These are phyloP conservation scores for Thermoascus crustaceus DNA, from an alignment of 2,329 filamentous ascomycete species.

Conservation along the genomic window DNA sequence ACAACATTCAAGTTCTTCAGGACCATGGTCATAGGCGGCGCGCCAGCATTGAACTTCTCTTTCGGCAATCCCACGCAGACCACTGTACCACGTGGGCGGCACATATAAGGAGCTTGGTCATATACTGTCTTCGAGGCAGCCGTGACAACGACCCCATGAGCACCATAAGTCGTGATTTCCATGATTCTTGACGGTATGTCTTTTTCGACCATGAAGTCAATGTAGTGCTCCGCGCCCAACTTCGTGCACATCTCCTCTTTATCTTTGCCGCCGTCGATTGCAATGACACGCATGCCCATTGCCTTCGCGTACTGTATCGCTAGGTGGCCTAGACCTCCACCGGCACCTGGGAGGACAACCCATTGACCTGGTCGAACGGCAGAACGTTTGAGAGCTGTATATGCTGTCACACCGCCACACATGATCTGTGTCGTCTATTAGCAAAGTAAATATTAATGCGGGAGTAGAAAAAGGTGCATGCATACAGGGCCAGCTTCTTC, in stretches of 20 bases:
- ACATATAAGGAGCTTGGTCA: slow-evolving; percentile 21
- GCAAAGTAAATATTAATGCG: slow-evolving; percentile 8
- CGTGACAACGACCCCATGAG: slow-evolving; percentile 30
- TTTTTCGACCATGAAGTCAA: slow-evolving; percentile 25
- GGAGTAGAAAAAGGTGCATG: neutral
- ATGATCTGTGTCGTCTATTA: slow-evolving; percentile 33
- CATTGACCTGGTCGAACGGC: slow-evolving; percentile 19
- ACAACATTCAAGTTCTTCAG: slow-evolving; percentile 37
- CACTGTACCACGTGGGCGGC: slow-evolving; percentile 28
- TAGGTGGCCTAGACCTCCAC: slow-evolving; percentile 23
- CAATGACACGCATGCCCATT: slow-evolving; percentile 13
- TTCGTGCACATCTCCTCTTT: slow-evolving; percentile 28
- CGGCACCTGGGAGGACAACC: slow-evolving; percentile 18
- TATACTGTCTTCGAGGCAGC: slow-evolving; percentile 29
- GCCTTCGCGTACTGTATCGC: slow-evolving; percentile 26
- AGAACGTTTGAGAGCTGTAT: slow-evolving; percentile 6
- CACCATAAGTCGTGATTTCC: slow-evolving; percentile 27
- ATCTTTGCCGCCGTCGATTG: slow-evolving; percentile 8
- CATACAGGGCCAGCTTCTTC: neutral
- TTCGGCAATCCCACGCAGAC: slow-evolving; percentile 30
- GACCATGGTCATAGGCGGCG: slow-evolving; percentile 31
- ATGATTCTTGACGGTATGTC: slow-evolving; percentile 26
- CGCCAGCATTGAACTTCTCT: slow-evolving; percentile 28
- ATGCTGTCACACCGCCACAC: slow-evolving; percentile 31
- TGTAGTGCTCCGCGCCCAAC: slow-evolving; percentile 28